A percentile compares a stretch with the other conserved stretches of the same genome.
These are phyloP conservation scores for Monosporascus sp. DNA, from an alignment of 2,329 filamentous ascomycete genomes.

Conservation along the genomic window DNA sequence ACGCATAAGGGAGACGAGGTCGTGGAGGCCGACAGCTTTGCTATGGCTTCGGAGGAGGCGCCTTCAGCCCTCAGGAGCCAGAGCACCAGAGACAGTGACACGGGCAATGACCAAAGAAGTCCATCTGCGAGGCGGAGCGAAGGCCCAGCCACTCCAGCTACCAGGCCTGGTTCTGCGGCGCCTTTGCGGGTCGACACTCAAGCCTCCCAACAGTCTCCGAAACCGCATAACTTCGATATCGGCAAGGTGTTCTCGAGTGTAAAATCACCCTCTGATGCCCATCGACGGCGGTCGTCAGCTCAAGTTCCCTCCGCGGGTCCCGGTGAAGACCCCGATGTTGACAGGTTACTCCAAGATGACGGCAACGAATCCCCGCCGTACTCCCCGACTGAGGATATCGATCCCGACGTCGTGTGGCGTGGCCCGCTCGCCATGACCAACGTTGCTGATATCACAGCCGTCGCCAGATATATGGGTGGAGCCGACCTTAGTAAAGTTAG, in stretches of 20 bases:
- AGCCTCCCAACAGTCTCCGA: conserved; percentile 42
- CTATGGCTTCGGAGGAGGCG: conserved; percentile 30
- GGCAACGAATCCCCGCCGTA: conserved; percentile 77
- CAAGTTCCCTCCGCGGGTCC: conserved; percentile 46
- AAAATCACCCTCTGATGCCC: conserved; percentile 60
- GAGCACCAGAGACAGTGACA: conserved; percentile 16
- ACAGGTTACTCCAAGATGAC: conserved; percentile 80
- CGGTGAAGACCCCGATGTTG: conserved; percentile 81
- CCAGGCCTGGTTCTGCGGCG: conserved; percentile 21
- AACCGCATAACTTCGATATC: conserved; percentile 67
- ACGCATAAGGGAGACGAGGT: conserved; percentile 96
- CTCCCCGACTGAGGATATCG: conserved; percentile 69
- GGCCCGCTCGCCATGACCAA: conserved; percentile 73
- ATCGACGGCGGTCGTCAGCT: conserved; percentile 44
- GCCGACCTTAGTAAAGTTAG: conserved; percentile 63
- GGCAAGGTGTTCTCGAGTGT: conserved; percentile 81
- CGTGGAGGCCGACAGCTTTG: conserved; percentile 66
- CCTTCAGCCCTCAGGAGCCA: conserved; percentile 32
- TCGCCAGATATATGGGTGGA: conserved; percentile 80
- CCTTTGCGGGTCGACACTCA: conserved; percentile 43
- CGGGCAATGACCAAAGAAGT: conserved; percentile 4
- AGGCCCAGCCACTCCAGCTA: conserved; percentile 10
- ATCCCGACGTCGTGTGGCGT: conserved; percentile 73
- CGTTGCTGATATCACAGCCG: conserved; percentile 68
- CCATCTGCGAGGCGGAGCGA: conserved; percentile 10